Percentiles rank a stretch among this genome's conserved stretches.
Evolutionary conservation across 257 asterid genomes (phyloP).

Genomic region (Fraxinus pennsylvanica): DNA sequence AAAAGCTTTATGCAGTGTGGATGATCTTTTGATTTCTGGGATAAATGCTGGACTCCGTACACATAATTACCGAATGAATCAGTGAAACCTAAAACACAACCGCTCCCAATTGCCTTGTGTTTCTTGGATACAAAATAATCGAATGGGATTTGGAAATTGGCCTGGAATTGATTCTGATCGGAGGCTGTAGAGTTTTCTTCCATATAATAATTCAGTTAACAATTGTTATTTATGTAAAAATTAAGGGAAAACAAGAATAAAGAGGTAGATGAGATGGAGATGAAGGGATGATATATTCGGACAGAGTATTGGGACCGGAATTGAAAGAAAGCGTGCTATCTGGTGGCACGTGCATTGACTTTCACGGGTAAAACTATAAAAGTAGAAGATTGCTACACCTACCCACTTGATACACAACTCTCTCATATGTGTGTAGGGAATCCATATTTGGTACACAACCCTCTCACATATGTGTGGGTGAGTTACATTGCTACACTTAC

Average conservation of each 20-base stretch:
- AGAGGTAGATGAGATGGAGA: neutral
- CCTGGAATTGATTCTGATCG: constrained; percentile 26
- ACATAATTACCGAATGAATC: constrained; percentile 66
- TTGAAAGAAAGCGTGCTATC: neutral
- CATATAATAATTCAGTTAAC: constrained; percentile 11
- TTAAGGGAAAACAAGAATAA: neutral
- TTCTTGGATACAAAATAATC: constrained; percentile 84
- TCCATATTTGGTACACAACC: no score
- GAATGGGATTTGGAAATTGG: constrained; percentile 51
- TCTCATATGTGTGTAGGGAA: no score
- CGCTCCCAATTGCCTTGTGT: constrained; percentile 30
- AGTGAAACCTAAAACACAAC: constrained; percentile 49
- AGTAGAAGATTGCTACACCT: no score
- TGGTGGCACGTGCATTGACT: neutral
- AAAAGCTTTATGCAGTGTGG: constrained; percentile 41
- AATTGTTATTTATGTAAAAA: neutral
- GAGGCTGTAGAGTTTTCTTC: constrained; percentile 38
- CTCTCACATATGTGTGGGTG: no score
- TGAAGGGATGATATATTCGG: neutral
- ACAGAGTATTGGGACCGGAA: neutral
- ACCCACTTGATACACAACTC: no score
- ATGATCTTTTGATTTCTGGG: constrained; percentile 24
- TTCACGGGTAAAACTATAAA: neutral
- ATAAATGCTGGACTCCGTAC: constrained; percentile 49
- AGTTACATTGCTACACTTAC: no score